Evolutionary conservation across 2,329 filamentous ascomycete species (phyloP), one percentile per base, ranked within the genome.

Genomic region (Fusarium sacchari): DNA sequence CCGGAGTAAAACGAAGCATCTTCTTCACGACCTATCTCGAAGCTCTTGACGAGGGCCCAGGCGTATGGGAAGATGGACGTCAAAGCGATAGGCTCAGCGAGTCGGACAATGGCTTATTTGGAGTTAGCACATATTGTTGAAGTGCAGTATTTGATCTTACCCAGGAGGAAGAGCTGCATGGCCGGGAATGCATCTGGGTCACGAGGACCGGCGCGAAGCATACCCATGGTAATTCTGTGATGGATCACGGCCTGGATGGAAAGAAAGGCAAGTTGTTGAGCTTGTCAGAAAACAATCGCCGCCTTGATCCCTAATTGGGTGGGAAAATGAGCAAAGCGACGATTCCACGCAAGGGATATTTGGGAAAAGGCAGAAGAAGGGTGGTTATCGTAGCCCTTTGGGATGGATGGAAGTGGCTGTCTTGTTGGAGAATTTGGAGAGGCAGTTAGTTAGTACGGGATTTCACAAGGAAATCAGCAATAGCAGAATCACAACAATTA

Each of bases 51-150:
- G 76, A 96, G 90, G 68, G 92, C 89, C 93, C 93, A 97, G 68
- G 94, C 94, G 82, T 97, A 98, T 26, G 95, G 95, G 78, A 96
- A 97, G 82, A 97, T 96, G 79, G 94, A 96, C 4, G 95, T 97
- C 73, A 98, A 89, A 57, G 95, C 95, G 77, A 98, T 96, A 28
- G 95, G 95, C 83, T 98, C 95, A 60, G 95, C 94, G 75, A 98
- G 90, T 72, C 95, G 94, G 80, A 97, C 95, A 86, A 97, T 94
- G 81, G 94, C 95, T 97, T 30, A 44, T 40, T n/a, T 17, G 15
- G 26, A 49, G 46, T 56, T 30, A 55, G 50, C 62, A 53, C 24
- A 6, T 44, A 12, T 46, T 42, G 84, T 89, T 79, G 84, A 96
- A 89, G 32, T 24, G 3, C 4, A 28, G 26, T 56, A 13, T 24